Evolutionary conservation across 106 monocot species (phyloP).

Genomic region (Iris macrosiphon): DNA sequence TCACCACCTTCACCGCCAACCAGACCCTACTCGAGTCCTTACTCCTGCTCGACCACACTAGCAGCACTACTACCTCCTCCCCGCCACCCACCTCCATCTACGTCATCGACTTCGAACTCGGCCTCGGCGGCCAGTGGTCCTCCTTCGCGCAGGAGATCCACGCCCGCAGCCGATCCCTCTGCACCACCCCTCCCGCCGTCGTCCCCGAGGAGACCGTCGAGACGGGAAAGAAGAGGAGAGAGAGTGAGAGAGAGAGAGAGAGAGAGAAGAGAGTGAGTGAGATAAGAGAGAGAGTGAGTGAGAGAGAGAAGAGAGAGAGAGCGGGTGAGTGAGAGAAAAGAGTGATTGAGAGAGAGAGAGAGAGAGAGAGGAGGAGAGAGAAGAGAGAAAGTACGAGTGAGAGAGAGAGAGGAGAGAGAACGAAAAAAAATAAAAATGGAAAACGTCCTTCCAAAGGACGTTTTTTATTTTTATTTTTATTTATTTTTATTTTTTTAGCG

Average conservation of each 20-base stretch:
- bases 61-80: no score
- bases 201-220: conserved; percentile 49
- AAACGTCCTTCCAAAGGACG: no score
- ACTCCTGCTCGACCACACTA: no score
- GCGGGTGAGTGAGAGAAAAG: no score
- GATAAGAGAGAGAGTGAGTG: neutral
- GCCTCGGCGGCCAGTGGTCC: conserved; percentile 92
- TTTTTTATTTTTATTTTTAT: no score
- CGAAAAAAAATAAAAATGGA: no score
- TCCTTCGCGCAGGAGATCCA: conserved; percentile 84
- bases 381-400: neutral
- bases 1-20: conserved; percentile 79
- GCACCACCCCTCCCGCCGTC: conserved; percentile 43
- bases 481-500: no score
- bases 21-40: conserved; percentile 63
- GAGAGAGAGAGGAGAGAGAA: no score
- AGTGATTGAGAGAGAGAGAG: no score
- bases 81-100: conserved; percentile 33
- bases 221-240: conserved; percentile 12
- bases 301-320: neutral
- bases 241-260: no score
- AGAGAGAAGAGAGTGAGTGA: no score
- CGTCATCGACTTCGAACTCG: conserved; percentile 88
- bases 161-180: conserved; percentile 31
- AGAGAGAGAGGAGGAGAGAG: neutral